Conservation (phyloP, 108 stramenopile species). For the Discostella stelligeroides region DNA sequence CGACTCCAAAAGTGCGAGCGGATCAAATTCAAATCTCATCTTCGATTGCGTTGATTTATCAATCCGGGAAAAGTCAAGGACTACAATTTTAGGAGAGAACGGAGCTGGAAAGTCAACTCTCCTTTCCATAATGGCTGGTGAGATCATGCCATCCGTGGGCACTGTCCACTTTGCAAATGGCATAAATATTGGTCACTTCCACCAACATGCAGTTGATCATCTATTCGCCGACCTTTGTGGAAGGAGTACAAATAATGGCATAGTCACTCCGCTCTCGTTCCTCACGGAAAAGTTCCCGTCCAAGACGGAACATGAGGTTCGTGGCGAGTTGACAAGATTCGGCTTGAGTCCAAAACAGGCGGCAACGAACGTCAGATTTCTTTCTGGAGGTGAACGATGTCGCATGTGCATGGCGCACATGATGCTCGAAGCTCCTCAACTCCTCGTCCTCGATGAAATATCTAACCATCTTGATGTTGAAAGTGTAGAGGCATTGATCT, state of each 20-base stretch:
- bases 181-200: slow-evolving; percentile 78
- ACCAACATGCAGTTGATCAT: slow-evolving; percentile 82
- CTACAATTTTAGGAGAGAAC: slow-evolving; percentile 84
- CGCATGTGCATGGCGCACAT: slow-evolving; percentile 86
- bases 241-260: slow-evolving; percentile 7
- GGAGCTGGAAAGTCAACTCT: slow-evolving; percentile 90
- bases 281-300: slow-evolving; percentile 52
- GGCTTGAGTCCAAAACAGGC: slow-evolving; percentile 81
- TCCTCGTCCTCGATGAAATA: slow-evolving; percentile 91
- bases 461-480: slow-evolving; percentile 93
- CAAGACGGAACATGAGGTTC: slow-evolving; percentile 78
- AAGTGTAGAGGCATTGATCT: slow-evolving; percentile 91
- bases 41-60: slow-evolving; percentile 83
- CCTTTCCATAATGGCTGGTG: slow-evolving; percentile 84
- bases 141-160: slow-evolving; percentile 78
- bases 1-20: no score
- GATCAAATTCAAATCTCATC: slow-evolving; percentile 29
- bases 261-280: slow-evolving; percentile 52
- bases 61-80: slow-evolving; percentile 62
- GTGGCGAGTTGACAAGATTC: slow-evolving; percentile 83
- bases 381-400: slow-evolving; percentile 94
- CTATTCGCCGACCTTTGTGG: slow-evolving; percentile 50
- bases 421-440: slow-evolving; percentile 81
- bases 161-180: slow-evolving; percentile 76
- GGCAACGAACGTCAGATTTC: slow-evolving; percentile 73